Percentiles rank a stretch among this genome's conserved stretches.
phyloP scores from a whole-genome alignment of 495 filamentous ascomycete species.

The Aspergillus mulundensis region DNA sequence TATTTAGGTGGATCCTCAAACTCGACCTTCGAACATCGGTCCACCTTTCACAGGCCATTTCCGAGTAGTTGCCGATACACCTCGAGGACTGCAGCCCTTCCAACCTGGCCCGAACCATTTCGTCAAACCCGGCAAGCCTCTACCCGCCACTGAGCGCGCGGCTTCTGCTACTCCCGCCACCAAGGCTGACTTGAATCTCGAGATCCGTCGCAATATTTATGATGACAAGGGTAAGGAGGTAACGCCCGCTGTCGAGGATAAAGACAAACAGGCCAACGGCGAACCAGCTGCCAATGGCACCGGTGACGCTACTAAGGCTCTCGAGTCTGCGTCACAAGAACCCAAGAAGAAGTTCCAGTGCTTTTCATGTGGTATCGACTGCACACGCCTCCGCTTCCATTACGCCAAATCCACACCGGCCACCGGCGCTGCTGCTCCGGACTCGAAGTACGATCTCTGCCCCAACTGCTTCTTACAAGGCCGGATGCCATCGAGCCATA shows the following conservation, averaged over 20 bases:
- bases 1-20: conserved; percentile 85
- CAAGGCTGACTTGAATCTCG: conserved; percentile 80
- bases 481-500: conserved; percentile 70
- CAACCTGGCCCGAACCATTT: conserved; percentile 78
- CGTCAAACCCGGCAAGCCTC: conserved; percentile 68
- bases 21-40: conserved; percentile 89
- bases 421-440: conserved; percentile 52
- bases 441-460: conserved; percentile 79
- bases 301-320: conserved; percentile 48
- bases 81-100: conserved; percentile 88
- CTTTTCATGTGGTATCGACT: conserved; percentile 87
- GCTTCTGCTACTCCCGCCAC: conserved; percentile 61
- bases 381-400: conserved; percentile 88
- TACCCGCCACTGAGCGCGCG: conserved; percentile 69
- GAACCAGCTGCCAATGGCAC: conserved; percentile 60
- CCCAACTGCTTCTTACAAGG: conserved; percentile 83
- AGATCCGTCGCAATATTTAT: conserved; percentile 92
- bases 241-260: conserved; percentile 51
- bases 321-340: conserved; percentile 57
- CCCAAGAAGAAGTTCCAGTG: conserved; percentile 74
- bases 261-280: conserved; percentile 72
- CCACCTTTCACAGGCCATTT: conserved; percentile 98
- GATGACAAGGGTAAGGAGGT: conserved; percentile 86
- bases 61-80: conserved; percentile 88
- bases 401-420: conserved; percentile 59